Conservation (phyloP, 176 grass and related monocot genomes). For the Triticum aestivum region DNA sequence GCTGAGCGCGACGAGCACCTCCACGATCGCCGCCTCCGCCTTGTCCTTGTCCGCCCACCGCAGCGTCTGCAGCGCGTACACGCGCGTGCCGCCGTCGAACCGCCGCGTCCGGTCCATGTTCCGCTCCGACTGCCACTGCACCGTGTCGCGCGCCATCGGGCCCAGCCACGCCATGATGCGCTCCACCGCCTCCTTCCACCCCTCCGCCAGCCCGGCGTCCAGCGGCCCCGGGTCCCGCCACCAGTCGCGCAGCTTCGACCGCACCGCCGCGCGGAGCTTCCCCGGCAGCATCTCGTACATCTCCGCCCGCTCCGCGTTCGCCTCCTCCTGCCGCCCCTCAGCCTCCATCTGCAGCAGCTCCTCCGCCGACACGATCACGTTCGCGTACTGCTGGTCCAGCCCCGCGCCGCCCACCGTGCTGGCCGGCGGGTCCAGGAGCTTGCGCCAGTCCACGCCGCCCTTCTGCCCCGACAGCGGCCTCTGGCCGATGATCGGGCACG, state of each 20-base stretch:
- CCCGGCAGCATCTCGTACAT: constrained; percentile 91
- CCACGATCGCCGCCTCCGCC: constrained; percentile 82
- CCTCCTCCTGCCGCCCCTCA: constrained; percentile 54
- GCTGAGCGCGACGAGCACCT: constrained; percentile 92
- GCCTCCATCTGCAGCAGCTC: constrained; percentile 64
- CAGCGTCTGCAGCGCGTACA: constrained; percentile 75
- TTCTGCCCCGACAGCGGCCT: constrained; percentile 15
- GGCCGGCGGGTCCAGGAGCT: constrained; percentile 49
- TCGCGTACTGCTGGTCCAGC: constrained; percentile 79
- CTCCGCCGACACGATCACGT: constrained; percentile 67
- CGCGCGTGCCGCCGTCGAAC: constrained; percentile 50
- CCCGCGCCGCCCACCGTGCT: constrained; percentile 64
- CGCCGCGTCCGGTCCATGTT: constrained; percentile 82
- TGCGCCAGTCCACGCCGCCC: constrained; percentile 40
- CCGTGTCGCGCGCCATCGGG: constrained; percentile 69
- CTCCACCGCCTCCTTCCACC: constrained; percentile 77
- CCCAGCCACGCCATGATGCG: constrained; percentile 83
- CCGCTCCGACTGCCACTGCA: constrained; percentile 79
- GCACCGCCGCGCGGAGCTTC: constrained; percentile 59
- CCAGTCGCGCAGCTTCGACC: constrained; percentile 82
- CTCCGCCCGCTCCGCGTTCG: constrained; percentile 59
- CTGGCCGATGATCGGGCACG: constrained; percentile 64
- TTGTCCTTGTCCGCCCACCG: constrained; percentile 78
- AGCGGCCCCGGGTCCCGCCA: constrained; percentile 67
- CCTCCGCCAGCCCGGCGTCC: constrained; percentile 65